Evolutionary conservation across 2,329 filamentous ascomycete genomes (phyloP).

Genomic region (Plectosphaerella cucumerina): DNA sequence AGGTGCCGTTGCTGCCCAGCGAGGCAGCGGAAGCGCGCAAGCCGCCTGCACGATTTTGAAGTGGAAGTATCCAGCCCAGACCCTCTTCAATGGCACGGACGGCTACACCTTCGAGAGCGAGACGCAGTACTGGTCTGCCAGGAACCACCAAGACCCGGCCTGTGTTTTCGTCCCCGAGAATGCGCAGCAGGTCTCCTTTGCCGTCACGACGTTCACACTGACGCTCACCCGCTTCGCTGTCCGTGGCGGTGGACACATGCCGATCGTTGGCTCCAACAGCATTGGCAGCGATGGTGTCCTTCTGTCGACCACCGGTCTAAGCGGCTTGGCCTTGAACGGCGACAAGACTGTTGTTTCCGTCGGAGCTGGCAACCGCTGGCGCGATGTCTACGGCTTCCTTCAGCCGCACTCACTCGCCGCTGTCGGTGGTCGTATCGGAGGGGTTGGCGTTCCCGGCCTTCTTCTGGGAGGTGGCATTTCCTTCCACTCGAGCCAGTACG

Average conservation of each 20-base stretch:
- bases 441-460: constrained; percentile 22
- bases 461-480: constrained; percentile 26
- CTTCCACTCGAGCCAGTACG: constrained; percentile 22
- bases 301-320: constrained; percentile 29
- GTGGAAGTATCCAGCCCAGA: constrained; percentile 1
- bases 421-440: constrained; percentile 21
- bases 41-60: constrained; percentile 1
- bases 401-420: constrained; percentile 16
- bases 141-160: constrained; percentile 10
- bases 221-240: constrained; percentile 16
- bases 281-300: constrained; percentile 19
- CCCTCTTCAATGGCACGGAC: constrained; percentile 1
- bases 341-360: constrained; percentile 16
- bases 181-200: constrained; percentile 15
- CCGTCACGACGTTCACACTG: constrained; percentile 16
- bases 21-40: neutral
- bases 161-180: constrained; percentile 20
- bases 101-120: constrained; percentile 6
- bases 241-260: constrained; percentile 23
- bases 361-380: constrained; percentile 25
- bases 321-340: constrained; percentile 18
- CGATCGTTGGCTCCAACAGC: constrained; percentile 19
- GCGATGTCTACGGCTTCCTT: constrained; percentile 21
- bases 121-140: constrained; percentile 8
- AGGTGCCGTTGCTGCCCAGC: no score